Base-by-base conservation (phyloP, 805 yeast species). In the Monosporozyma aerobia region DNA sequence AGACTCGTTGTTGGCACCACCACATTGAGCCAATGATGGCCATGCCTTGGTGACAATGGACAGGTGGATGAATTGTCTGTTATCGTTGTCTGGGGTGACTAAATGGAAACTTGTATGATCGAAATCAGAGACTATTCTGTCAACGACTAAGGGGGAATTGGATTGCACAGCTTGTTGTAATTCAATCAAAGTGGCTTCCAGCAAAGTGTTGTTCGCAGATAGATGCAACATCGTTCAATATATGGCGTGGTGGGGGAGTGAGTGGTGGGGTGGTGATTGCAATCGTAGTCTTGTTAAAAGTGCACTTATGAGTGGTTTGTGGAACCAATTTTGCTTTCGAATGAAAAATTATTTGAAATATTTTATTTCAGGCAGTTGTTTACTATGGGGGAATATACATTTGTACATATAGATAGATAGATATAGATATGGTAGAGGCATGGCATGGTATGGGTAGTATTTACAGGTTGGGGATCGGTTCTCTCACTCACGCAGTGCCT, bases 71-170 rank as follows among this genome's bases (percentile, higher is more conserved):
- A 54, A 62, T 37, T 82, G 69, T 71, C 85, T 87, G 55, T 81
- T 75, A 3, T 44, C 48, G 5, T 30, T 30, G 59, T 83, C 90
- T 2, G 90, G 87, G n/a, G 62, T 92, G 48, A 96, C 85, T 56
- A 94, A 75, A 69, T 92, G 98, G 71, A 87, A 90, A 32, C 94
- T 87, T 49, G 97, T 95, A 72, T 89, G 89, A 70, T 94, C 99
- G 62, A 94, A 94, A 73, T 94, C 99, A 41, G 95, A 84, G 57
- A 94, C 80, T 56, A 92, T 82, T 68, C 97, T 81, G 70, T 94
- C 97, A 49, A 90, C 80, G 3, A 63, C 63, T 45, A 68, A 55
- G 11, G 71, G 67, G n/a, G 59, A 50, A 39, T 55, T 54, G 8
- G 70, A 69, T 33, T 68, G 69, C 5, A 64, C 40, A n/a, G 72